A percentile compares a stretch with the other conserved stretches of the same genome.
phyloP scores from a whole-genome alignment of 306 rosid species.

The Fragaria vesca region DNA sequence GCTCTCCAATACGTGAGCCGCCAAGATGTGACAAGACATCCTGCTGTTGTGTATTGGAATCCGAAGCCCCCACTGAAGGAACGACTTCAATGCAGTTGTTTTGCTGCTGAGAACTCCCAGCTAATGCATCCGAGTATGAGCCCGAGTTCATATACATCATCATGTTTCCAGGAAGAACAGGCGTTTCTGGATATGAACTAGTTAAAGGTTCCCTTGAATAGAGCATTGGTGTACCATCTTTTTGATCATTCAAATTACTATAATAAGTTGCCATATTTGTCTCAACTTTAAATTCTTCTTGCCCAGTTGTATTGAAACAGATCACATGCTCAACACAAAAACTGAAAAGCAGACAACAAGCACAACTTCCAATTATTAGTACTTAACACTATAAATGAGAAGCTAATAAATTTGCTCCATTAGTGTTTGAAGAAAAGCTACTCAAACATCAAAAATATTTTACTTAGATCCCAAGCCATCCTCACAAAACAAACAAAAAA shows the following conservation, averaged over 20 bases:
- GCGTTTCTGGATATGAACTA: slow-evolving; percentile 50
- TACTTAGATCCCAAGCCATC: slow-evolving; percentile 14
- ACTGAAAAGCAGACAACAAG: slow-evolving; percentile 14
- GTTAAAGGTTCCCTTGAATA: slow-evolving; percentile 57
- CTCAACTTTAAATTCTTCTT: slow-evolving; percentile 29
- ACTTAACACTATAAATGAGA: not conserved
- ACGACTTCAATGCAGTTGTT: slow-evolving; percentile 43
- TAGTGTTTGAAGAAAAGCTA: not conserved
- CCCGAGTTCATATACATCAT: slow-evolving; percentile 55
- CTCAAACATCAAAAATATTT: not conserved
- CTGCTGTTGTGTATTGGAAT: slow-evolving; percentile 45
- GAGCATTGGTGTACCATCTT: slow-evolving; percentile 45
- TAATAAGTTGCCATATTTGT: slow-evolving; percentile 59
- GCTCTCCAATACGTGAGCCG: slow-evolving; percentile 39
- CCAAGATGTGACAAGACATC: slow-evolving; percentile 50
- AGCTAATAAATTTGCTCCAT: not conserved
- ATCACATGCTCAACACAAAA: slow-evolving; percentile 16
- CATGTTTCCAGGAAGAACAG: slow-evolving; percentile 50
- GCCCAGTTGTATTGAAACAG: slow-evolving; percentile 13
- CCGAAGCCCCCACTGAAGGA: slow-evolving; percentile 45
- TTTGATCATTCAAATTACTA: slow-evolving; percentile 46
- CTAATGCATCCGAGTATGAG: slow-evolving; percentile 40
- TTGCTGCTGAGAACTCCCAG: slow-evolving; percentile 52
- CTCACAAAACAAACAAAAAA: slow-evolving; percentile 5
- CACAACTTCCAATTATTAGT: slow-evolving; percentile 1